Conservation (phyloP, 192 early-diverging fungal genomes). For the Linnemannia elongata region DNA sequence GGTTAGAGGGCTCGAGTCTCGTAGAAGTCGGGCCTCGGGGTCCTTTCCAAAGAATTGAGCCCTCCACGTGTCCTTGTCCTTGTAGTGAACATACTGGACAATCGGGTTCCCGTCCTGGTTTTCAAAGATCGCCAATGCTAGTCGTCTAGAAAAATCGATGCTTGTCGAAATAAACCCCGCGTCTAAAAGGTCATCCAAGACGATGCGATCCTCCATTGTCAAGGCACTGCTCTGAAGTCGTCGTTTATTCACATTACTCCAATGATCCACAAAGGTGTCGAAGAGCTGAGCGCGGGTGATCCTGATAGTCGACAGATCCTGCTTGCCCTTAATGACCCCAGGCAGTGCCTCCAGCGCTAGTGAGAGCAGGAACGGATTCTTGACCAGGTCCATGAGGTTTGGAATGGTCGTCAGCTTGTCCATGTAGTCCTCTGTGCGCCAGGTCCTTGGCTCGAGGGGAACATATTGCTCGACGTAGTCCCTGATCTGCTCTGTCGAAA, state of each 20-base stretch:
- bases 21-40: background rate
- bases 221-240: background rate
- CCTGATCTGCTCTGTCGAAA: background rate
- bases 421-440: background rate
- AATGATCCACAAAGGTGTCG: background rate
- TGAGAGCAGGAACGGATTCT: background rate
- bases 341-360: background rate
- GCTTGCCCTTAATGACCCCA: background rate
- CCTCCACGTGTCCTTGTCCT: background rate
- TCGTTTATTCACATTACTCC: background rate
- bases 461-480: background rate
- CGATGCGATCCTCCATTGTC: too few species aligned
- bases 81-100: background rate
- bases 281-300: background rate
- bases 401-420: background rate
- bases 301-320: background rate
- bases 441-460: too few species aligned
- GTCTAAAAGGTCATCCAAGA: background rate
- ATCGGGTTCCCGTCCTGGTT: background rate
- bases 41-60: background rate
- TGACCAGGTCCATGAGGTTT: slow-evolving; percentile 2
- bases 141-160: background rate
- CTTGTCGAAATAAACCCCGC: background rate
- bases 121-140: background rate
- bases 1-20: background rate